A percentile compares a stretch with the other conserved stretches of the same genome.
These are phyloP conservation scores for Geranomyces variabilis DNA, from an alignment of 192 early-diverging fungal species.

Conservation along the genomic window DNA sequence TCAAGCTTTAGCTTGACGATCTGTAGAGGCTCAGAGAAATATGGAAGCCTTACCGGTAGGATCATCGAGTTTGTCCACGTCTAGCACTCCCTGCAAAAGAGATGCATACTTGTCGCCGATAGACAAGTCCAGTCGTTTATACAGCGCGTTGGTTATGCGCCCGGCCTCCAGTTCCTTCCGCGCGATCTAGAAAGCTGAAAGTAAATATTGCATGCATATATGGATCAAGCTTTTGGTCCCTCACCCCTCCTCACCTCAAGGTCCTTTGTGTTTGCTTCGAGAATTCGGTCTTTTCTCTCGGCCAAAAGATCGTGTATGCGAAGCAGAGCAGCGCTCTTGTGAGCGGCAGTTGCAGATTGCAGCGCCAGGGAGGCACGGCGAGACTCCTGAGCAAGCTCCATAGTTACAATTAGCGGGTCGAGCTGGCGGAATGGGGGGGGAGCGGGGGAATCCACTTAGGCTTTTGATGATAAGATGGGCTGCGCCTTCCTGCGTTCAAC, in stretches of 20 bases:
- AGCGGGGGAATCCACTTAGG: too few relatives aligned
- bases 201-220: neutral
- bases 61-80: constrained; percentile 83
- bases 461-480: too few relatives aligned
- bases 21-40: neutral
- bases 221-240: too few relatives aligned
- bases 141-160: constrained; percentile 73
- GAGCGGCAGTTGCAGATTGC: constrained; percentile 44
- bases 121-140: constrained; percentile 86
- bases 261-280: constrained; percentile 79
- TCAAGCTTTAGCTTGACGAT: neutral
- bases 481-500: too few relatives aligned
- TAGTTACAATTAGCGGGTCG: too few relatives aligned
- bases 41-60: constrained; percentile 64
- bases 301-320: constrained; percentile 71
- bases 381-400: constrained; percentile 31
- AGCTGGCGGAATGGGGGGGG: too few relatives aligned
- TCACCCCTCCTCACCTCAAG: constrained; percentile 53
- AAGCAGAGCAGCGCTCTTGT: constrained; percentile 78
- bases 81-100: constrained; percentile 85
- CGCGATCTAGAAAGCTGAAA: constrained; percentile 52
- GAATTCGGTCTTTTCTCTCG: constrained; percentile 67
- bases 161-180: constrained; percentile 72
- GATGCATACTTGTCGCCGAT: constrained; percentile 82
- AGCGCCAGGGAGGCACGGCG: constrained; percentile 38